Conservation (phyloP, 2,329 filamentous ascomycete genomes). For the Tetracladium maxilliforme region DNA sequence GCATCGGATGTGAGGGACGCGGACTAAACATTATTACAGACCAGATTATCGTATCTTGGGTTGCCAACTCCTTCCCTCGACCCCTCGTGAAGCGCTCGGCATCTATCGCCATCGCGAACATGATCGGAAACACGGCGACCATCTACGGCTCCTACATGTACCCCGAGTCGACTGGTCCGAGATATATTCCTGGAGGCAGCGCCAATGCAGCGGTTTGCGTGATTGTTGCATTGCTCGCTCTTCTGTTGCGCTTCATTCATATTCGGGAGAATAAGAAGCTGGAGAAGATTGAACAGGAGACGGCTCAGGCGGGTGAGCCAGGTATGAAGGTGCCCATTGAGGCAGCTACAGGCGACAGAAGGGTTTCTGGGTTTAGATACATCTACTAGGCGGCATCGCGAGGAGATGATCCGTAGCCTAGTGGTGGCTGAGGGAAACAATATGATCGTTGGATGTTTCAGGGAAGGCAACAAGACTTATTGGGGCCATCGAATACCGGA, state of each 20-base stretch:
- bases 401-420: too few relatives aligned
- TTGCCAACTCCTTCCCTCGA: conserved; percentile 15
- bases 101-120: conserved; percentile 12
- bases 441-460: too few relatives aligned
- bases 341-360: too few relatives aligned
- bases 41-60: conserved; percentile 19
- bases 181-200: conserved; percentile 19
- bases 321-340: too few relatives aligned
- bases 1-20: too few relatives aligned
- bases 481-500: too few relatives aligned
- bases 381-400: too few relatives aligned
- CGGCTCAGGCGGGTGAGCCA: too few relatives aligned
- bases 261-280: conserved; percentile 17
- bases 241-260: conserved; percentile 17
- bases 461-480: too few relatives aligned
- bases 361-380: too few relatives aligned
- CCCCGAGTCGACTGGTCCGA: conserved; percentile 14
- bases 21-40: too few relatives aligned
- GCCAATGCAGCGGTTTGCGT: conserved; percentile 19
- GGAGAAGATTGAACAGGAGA: conserved; percentile 10
- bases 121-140: conserved; percentile 12
- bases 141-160: conserved; percentile 19
- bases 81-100: conserved; percentile 17
- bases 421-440: too few relatives aligned
- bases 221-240: conserved; percentile 16